Evolutionary conservation across 2,329 filamentous ascomycete species (phyloP).

Genomic region (Neonectria magnoliae): DNA sequence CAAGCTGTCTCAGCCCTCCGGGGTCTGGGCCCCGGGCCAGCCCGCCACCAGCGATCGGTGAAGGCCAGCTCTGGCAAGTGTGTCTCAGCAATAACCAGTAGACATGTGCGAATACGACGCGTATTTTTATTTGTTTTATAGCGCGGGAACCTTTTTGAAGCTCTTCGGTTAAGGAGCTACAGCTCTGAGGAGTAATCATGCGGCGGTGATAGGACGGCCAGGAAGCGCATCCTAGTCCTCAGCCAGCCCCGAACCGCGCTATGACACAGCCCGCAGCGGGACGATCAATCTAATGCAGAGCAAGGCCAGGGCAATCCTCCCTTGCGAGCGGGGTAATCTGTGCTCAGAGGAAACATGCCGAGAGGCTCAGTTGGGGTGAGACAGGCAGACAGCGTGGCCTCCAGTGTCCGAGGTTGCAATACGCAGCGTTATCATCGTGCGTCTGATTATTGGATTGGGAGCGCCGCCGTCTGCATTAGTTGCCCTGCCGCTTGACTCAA

Average conservation of each 20-base stretch:
- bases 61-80: not conserved
- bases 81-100: not conserved
- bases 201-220: not conserved
- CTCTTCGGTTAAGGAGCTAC: not conserved
- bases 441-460: not conserved
- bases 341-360: not conserved
- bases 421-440: not conserved
- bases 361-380: not conserved
- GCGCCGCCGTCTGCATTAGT: not conserved
- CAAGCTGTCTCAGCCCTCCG: too few relatives aligned
- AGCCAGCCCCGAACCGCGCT: not conserved
- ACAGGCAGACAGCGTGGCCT: too few relatives aligned
- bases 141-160: not conserved
- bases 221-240: not conserved
- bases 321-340: not conserved
- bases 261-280: not conserved
- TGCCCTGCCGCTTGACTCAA: not conserved
- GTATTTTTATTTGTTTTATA: not conserved
- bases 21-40: too few relatives aligned
- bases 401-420: not conserved
- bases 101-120: not conserved
- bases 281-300: not conserved
- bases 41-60: not conserved
- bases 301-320: not conserved
- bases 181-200: not conserved